Base-by-base conservation (phyloP, 805 yeast species). In the Candida awuae region DNA sequence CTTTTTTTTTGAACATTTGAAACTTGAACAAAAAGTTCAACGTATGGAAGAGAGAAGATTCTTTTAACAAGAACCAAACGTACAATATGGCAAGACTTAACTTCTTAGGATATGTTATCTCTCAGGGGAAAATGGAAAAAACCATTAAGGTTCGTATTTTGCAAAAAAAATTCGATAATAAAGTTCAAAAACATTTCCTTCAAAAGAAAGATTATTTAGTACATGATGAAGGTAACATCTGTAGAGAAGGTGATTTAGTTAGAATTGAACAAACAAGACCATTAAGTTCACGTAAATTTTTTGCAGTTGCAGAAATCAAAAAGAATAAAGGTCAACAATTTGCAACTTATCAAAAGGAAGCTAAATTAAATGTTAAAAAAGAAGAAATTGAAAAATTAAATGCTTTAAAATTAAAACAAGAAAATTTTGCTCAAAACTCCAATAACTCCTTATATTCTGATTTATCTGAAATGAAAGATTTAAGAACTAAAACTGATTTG, bases 111-210 rank as follows among this genome's bases (percentile, higher is more conserved):
- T 78, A 86, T 62, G 97, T 90, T 50, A 79, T 87, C 23, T 86
- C 96, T 36, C 97, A 88, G 56, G 97, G 97, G 31, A 86, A 86
- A 61, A 92, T 88, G 96, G 73, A 74, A 63, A 92, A 90, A 67
- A 90, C 97, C 42, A 87, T 90, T 47, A 88, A 87, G 65, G 97
- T 90, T 44, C 75, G 95, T 44, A 88, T 90, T 23, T 81, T 83
- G 57, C 78, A 78, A 33, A 79, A 78, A 54, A 73, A 75, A 31
- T 85, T 79, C 67, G 82, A 86, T 61, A 73, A 73, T 42, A 65
- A 69, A 44, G 73, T 84, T 46, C 82, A 83, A 58, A 84, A 83
- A 63, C 85, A 84, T 49, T 70, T 84, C 49, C 65, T 83, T 53
- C 77, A 73, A 53, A 75, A 87, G 66, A 84, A 82, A 53, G 94